Evolutionary conservation across 495 filamentous ascomycete genomes (phyloP), one percentile per base, ranked within the genome.

Genomic region (Xylaria longipes): DNA sequence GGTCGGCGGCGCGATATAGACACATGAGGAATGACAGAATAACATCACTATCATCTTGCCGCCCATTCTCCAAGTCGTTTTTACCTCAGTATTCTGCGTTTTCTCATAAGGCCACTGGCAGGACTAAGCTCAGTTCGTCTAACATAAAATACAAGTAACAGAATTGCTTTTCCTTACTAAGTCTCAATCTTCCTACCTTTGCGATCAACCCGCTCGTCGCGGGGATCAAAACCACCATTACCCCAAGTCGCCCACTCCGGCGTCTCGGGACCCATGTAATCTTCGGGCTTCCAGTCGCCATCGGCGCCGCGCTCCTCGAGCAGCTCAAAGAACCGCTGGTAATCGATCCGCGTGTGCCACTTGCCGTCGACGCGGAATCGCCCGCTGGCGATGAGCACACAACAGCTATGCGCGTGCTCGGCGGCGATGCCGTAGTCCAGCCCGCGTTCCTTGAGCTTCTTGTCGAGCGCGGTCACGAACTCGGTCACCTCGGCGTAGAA

Each of bases 171-270:
- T 27, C 46, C 27, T 65, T 77, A 79, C 22, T 65, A 71, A 35
- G 70, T 72, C 54, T 82, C 84, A 20, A 86, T 83, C 62, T 82
- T 82, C 65, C 80, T 77, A 2, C 94, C 94, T 80, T 96, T 97
- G 68, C 89, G 86, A 78, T 92, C 89, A 39, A 97, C 94, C 72
- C 95, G 89, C 81, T 90, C 86, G 82, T 98, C 95, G 52, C 91
- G 86, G 1, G 95, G 95, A 84, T 98, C 92, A 78, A 98, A 98
- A 1, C 95, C 95, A 3, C 95, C 95, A 60, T 93, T 90, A 0
- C 95, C 95, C 92, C 93, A 98, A n/a, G 88, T 88, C 27, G 95
- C 95, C 95, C 95, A 98, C 75, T 97, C 92, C 14, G 94, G 93
- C 5, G 95, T 98, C 71, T 87, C 83, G 25, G 89, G 86, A 1